phyloP scores from a whole-genome alignment of 306 rosid species.

The Cyclanthera cordifolia region DNA sequence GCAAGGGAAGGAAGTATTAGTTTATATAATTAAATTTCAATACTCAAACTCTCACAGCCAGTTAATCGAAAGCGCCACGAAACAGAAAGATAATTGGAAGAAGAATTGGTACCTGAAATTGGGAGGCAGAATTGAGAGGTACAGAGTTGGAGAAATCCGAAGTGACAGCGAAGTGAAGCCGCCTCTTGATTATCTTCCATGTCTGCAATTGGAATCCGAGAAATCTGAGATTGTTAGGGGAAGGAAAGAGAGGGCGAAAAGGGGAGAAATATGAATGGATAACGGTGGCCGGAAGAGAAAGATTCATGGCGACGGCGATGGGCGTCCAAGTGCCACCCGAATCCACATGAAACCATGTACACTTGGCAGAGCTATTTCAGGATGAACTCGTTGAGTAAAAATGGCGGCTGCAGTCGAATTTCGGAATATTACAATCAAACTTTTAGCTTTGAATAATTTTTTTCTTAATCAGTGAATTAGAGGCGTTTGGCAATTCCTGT shows the following conservation, averaged over 20 bases:
- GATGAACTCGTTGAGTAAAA: conserved; percentile 14
- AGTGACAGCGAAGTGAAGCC: conserved; percentile 40
- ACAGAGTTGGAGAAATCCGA: conserved; percentile 52
- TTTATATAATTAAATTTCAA: too few species aligned
- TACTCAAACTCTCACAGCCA: background rate
- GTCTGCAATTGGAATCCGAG: conserved; percentile 25
- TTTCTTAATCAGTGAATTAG: too few species aligned
- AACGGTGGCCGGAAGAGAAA: conserved; percentile 18
- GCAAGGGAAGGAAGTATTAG: too few species aligned
- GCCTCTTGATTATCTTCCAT: conserved; percentile 32
- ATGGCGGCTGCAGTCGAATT: conserved; percentile 14
- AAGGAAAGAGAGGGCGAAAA: conserved; percentile 29
- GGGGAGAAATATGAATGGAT: conserved; percentile 18
- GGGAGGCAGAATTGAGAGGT: conserved; percentile 37
- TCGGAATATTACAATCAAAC: too few species aligned
- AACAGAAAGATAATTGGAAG: background rate
- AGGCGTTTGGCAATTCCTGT: too few species aligned
- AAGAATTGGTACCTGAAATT: conserved; percentile 39
- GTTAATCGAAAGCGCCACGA: background rate
- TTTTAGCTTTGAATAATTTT: too few species aligned
- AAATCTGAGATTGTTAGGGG: conserved; percentile 19
- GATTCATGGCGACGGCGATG: conserved; percentile 25
- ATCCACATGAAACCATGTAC: too few species aligned
- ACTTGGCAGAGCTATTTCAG: background rate
- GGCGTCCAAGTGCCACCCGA: too few species aligned